Base-by-base conservation (phyloP, 805 yeast genomes). In the Candida piceae region DNA sequence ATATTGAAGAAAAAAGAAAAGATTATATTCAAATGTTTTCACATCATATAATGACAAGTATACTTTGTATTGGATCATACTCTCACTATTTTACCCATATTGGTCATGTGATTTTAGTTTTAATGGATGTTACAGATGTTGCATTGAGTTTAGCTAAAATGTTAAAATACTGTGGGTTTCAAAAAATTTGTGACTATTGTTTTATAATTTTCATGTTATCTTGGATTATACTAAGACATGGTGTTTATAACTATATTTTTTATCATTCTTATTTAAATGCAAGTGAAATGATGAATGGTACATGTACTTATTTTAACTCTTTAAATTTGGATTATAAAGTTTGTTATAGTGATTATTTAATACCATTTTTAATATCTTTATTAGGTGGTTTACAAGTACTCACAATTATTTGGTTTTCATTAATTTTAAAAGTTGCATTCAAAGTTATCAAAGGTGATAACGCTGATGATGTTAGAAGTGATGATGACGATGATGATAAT, bases 401-500 rank as follows among this genome's bases (percentile, higher is more conserved):
- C 25, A 74, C 78, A 23, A 39, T 78, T 13, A 55, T 83, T 35
- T 87, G 96, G 96, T 69, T 87, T 71, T 75, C 66, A 52, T 67
- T 83, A 63, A 87, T 88, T 40, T 43, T 72, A 10, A 78, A 74
- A 48, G 94, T 87, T 18, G 86, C 84, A 9, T 57, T 69, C 38
- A 78, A 72, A 55, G 90, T 87, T 17, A 44, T 86, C 18, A 66
- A 71, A 7, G 96, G 96, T 4, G 67, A 62, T 16, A 76, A 78
- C 24, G 96, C 96, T 2, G 95, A 85, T 49, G 96, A 88, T 57
- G 80, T 82, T 22, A 76, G 96, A 61, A 80, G 90, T 55, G 95
- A 85, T 49, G 80, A 72, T 38, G 94, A 84, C n/a, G n/a, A n/a
- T n/a, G n/a, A n/a, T n/a, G n/a, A n/a, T n/a, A n/a, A n/a, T n/a